These are phyloP conservation scores for Penicillium verrucosum DNA, from an alignment of 2,329 filamentous ascomycete species.

Conservation along the genomic window DNA sequence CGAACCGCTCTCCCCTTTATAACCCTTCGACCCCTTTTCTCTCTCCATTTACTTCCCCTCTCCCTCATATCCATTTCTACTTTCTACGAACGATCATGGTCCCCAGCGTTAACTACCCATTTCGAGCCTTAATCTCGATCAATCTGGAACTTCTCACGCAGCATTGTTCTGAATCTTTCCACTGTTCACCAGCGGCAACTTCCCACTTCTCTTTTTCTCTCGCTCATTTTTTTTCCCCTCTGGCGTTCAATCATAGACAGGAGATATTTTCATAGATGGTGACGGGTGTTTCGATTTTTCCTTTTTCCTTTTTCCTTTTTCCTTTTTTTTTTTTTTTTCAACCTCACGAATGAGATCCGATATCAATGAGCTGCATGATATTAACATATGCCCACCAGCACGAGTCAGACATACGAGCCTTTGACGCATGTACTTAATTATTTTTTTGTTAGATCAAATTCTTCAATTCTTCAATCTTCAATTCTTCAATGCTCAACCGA, in stretches of 20 bases:
- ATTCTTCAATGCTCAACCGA: background rate
- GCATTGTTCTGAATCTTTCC: background rate
- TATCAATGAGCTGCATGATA: background rate
- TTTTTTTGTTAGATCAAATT: background rate
- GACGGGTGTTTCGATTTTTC: background rate
- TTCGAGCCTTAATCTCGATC: background rate
- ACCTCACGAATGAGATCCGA: slow-evolving; percentile 5
- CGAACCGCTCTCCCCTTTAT: background rate
- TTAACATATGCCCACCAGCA: slow-evolving; percentile 12
- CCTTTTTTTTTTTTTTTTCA: background rate
- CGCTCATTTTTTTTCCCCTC: slow-evolving; percentile 1
- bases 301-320: background rate
- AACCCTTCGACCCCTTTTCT: background rate
- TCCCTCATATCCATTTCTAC: background rate
- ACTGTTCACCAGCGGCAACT: background rate
- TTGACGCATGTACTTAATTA: slow-evolving; percentile 4
- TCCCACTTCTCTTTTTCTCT: slow-evolving; percentile 13
- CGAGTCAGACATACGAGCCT: slow-evolving; percentile 7
- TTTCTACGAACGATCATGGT: background rate
- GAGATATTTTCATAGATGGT: slow-evolving; percentile 5
- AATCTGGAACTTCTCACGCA: background rate
- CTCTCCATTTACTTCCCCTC: background rate
- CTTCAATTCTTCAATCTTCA: background rate
- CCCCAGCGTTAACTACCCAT: background rate
- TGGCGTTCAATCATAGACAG: slow-evolving; percentile 20